These are phyloP conservation scores for Theobroma cacao DNA, from an alignment of 345 rosid genomes.

Conservation along the genomic window DNA sequence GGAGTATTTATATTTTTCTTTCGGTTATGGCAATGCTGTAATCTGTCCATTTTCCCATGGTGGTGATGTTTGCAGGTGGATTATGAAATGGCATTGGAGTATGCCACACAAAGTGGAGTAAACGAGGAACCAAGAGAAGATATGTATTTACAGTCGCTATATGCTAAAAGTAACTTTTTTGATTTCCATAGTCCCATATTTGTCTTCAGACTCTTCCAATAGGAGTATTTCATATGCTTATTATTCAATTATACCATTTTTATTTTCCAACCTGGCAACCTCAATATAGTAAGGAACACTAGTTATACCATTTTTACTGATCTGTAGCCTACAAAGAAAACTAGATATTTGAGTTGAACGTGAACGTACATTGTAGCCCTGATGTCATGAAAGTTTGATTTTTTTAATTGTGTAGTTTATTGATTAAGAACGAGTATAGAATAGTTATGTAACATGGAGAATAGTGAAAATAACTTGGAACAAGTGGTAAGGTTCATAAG, in stretches of 20 bases:
- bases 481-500: too few species aligned
- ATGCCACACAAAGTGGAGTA: conserved; percentile 90
- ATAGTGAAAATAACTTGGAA: too few species aligned
- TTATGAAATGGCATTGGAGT: conserved; percentile 95
- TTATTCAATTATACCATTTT: neutral
- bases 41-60: neutral
- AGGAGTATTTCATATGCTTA: conserved; percentile 6
- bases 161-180: conserved; percentile 35
- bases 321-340: conserved; percentile 12
- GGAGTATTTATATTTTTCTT: neutral
- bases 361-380: neutral
- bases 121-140: conserved; percentile 84
- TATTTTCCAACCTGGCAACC: neutral
- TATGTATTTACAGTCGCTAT: conserved; percentile 48
- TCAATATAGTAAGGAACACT: neutral
- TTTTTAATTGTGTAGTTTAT: too few species aligned
- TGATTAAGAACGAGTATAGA: too few species aligned
- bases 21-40: neutral
- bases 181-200: conserved; percentile 59
- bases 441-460: too few species aligned
- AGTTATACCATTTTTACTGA: neutral
- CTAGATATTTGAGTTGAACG: neutral
- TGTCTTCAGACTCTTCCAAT: conserved; percentile 60
- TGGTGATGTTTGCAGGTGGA: conserved; percentile 67
- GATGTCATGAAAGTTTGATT: neutral